Conservation (phyloP, 2,329 filamentous ascomycete genomes). For the Diaporthe helianthi region DNA sequence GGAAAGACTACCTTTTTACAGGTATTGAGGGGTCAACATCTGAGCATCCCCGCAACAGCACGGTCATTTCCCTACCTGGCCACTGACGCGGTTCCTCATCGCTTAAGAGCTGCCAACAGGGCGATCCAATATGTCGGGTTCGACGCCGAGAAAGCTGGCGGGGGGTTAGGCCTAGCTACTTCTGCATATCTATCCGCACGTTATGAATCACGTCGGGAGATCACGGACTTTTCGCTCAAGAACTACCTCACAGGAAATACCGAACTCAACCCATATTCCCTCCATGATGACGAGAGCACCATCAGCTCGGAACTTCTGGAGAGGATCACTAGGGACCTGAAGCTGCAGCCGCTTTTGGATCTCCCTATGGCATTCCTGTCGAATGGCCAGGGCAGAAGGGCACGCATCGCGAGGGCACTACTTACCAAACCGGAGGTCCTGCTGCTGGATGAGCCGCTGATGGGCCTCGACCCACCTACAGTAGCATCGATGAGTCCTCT, state of each 20-base stretch:
- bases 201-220: constrained; percentile 87
- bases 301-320: constrained; percentile 60
- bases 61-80: constrained; percentile 82
- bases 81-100: constrained; percentile 62
- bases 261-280: constrained; percentile 76
- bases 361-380: constrained; percentile 90
- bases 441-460: constrained; percentile 91
- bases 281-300: constrained; percentile 54
- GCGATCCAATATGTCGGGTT: constrained; percentile 94
- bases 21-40: constrained; percentile 75
- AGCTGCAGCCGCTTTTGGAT: constrained; percentile 71
- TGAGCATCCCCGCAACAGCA: constrained; percentile 77
- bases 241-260: constrained; percentile 86
- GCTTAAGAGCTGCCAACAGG: constrained; percentile 64
- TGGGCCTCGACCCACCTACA: constrained; percentile 91
- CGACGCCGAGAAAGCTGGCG: constrained; percentile 70
- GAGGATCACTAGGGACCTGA: constrained; percentile 73
- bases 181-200: constrained; percentile 86
- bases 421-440: constrained; percentile 80
- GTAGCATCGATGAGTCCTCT: constrained; percentile 74
- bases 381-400: constrained; percentile 89
- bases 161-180: constrained; percentile 58
- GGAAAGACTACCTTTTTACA: constrained; percentile 86
- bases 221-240: constrained; percentile 82
- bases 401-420: constrained; percentile 86